Base-by-base conservation (phyloP, 495 filamentous ascomycete genomes). In the Aspergillus nidulans region DNA sequence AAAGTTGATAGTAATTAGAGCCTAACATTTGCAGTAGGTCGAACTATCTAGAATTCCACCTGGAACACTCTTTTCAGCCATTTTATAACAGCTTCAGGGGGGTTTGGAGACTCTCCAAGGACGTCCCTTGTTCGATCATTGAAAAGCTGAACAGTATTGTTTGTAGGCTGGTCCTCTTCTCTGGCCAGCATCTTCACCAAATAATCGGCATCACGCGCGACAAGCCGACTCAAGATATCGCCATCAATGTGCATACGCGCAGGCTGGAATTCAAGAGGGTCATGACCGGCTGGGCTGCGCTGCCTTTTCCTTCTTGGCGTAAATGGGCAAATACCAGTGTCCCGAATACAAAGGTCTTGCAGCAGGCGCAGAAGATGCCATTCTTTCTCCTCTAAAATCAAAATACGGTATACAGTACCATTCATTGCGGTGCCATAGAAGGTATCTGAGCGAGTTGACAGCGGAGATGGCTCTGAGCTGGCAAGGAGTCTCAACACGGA, bases 181-280 rank as follows among this genome's bases (percentile, higher is more conserved):
- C 55, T 50, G 21, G 45, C 49, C 9, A 81, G 59, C 60, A 81
- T 65, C 6, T 63, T 18, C 16, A 60, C 58, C 26, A 88, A 59
- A 44, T 69, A 59, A 41, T 77, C 72, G 3, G 82, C 57, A 0
- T 69, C 72, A 42, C 67, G 67, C 51, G 65, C 63, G n/a, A 83
- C 68, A 4, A 89, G 62, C 19, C 78, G 73, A 48, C 64, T 66
- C 38, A 91, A 65, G 16, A 89, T 75, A 57, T 89, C 85, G 0
- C 88, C 87, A 57, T 91, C 80, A 7, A 91, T 70, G 23, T 89
- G 85, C 77, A 80, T 83, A 39, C 74, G 72, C 20, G 63, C 55
- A n/a, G 67, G 63, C 36, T 65, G 70, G 28, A 62, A 60, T 9
- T 58, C 51, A n/a, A 64, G 60, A 9, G 68, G 63, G 38, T 73